Evolutionary conservation across 192 early-diverging fungal species (phyloP).

Genomic region (Coemansia sp.): DNA sequence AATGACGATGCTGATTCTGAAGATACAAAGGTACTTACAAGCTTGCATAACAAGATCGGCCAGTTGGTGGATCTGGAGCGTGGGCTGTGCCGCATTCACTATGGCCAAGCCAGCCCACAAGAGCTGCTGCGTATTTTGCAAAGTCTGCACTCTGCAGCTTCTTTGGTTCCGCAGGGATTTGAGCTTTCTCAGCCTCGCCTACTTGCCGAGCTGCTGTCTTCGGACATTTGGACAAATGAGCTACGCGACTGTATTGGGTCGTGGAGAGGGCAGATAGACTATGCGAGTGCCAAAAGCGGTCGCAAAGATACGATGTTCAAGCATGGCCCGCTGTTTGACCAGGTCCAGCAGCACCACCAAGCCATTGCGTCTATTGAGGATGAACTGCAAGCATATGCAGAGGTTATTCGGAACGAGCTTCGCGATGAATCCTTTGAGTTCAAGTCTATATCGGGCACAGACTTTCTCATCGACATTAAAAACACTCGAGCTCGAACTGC

Average conservation of each 20-base stretch:
- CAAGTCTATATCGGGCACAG: conserved; percentile 64
- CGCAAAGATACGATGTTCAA: conserved; percentile 61
- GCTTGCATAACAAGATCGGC: conserved; percentile 49
- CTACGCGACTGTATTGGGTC: conserved; percentile 28
- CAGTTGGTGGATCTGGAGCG: conserved; percentile 88
- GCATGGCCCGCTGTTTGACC: conserved; percentile 53
- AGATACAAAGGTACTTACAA: conserved; percentile 14
- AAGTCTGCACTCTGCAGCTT: conserved; percentile 55
- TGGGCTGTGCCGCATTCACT: conserved; percentile 85
- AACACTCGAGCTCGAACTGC: conserved; percentile 56
- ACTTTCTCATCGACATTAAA: conserved; percentile 76
- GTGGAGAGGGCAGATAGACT: conserved; percentile 50
- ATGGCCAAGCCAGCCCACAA: conserved; percentile 72
- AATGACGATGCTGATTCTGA: conserved; percentile 21
- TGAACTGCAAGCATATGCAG: conserved; percentile 56
- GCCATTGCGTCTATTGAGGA: conserved; percentile 56
- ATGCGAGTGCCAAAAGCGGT: conserved; percentile 46
- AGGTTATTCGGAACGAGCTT: conserved; percentile 52
- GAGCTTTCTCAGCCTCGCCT: conserved; percentile 24
- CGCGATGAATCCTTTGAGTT: conserved; percentile 56
- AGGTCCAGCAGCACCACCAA: conserved; percentile 47
- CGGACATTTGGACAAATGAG: conserved; percentile 41
- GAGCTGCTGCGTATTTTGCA: conserved; percentile 75
- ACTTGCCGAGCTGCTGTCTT: conserved; percentile 28
- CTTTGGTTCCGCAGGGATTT: conserved; percentile 9